Percentiles rank a stretch among this genome's conserved stretches.
Evolutionary conservation across 169 alveolate species (phyloP).

Genomic region (Cryptosporidium sp.): DNA sequence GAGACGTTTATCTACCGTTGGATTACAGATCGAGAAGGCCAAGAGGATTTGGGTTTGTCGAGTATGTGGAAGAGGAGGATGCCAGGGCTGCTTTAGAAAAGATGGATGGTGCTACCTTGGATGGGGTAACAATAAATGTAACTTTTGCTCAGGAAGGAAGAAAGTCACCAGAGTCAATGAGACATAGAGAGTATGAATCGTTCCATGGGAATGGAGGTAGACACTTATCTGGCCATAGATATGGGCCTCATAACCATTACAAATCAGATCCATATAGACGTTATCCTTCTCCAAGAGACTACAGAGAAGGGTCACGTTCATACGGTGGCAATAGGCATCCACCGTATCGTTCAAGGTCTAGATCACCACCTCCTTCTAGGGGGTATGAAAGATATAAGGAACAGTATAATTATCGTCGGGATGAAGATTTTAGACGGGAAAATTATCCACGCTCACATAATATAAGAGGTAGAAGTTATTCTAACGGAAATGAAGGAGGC

Average conservation of each 20-base stretch:
- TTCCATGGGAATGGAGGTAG: neutral
- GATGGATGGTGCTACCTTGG: constrained; percentile 85
- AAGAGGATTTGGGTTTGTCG: constrained; percentile 91
- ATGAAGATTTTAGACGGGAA: neutral
- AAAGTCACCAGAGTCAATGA: constrained; percentile 89
- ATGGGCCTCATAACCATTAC: constrained; percentile 2
- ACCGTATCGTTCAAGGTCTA: neutral
- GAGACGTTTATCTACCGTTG: constrained; percentile 89
- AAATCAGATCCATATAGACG: constrained; percentile 33
- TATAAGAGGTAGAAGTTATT: constrained; percentile 1
- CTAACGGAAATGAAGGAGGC: neutral
- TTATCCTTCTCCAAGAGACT: constrained; percentile 19
- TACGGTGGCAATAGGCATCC: neutral
- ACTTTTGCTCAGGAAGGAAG: constrained; percentile 85
- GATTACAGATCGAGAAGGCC: constrained; percentile 86
- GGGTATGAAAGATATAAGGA: neutral
- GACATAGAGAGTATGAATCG: constrained; percentile 44
- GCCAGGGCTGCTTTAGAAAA: constrained; percentile 87
- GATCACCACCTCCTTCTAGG: neutral
- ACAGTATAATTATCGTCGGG: neutral
- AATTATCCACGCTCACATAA: neutral
- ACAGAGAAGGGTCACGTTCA: neutral
- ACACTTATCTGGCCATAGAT: neutral
- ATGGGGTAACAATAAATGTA: constrained; percentile 83
- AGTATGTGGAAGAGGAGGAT: constrained; percentile 84